Evolutionary conservation across 1,284 basidiomycete species (phyloP).

Genomic region (Leccinum pallidistipes): DNA sequence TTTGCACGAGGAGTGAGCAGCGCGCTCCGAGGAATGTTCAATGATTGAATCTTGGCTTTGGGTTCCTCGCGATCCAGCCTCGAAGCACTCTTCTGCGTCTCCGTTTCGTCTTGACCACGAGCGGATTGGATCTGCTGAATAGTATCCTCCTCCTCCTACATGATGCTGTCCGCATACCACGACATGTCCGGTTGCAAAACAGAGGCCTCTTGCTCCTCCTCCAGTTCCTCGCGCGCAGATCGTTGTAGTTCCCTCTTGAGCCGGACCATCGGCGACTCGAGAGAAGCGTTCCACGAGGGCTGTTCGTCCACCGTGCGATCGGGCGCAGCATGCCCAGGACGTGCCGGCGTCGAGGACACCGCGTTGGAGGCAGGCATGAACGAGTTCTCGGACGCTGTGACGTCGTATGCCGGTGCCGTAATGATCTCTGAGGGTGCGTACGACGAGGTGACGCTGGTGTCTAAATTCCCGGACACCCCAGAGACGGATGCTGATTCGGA

Average conservation of each 20-base stretch:
- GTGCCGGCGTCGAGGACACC: constrained; percentile 74
- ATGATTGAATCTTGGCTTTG: constrained; percentile 45
- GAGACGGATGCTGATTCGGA: constrained; percentile 18
- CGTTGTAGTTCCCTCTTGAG: constrained; percentile 69
- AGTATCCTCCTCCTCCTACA: constrained; percentile 36
- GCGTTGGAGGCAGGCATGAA: constrained; percentile 66
- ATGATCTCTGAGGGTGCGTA: neutral
- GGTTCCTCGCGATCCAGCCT: constrained; percentile 51
- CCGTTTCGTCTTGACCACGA: constrained; percentile 48
- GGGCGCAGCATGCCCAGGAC: constrained; percentile 32
- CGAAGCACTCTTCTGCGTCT: constrained; percentile 39
- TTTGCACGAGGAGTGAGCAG: constrained; percentile 38
- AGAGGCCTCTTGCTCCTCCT: constrained; percentile 10
- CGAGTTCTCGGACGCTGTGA: constrained; percentile 60
- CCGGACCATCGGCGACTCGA: constrained; percentile 76
- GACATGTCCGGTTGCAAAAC: constrained; percentile 18
- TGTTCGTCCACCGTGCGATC: constrained; percentile 45
- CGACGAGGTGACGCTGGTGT: neutral
- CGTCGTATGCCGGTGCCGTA: neutral
- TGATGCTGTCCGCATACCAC: constrained; percentile 26
- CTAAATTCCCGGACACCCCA: neutral
- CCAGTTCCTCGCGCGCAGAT: constrained; percentile 42
- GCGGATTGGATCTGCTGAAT: constrained; percentile 31
- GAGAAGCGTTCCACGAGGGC: constrained; percentile 64
- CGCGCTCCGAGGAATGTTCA: constrained; percentile 34